Percentiles rank a stretch among this genome's conserved stretches.
These are phyloP conservation scores for Penicillium desertorum DNA, from an alignment of 495 filamentous ascomycete species.

Conservation along the genomic window DNA sequence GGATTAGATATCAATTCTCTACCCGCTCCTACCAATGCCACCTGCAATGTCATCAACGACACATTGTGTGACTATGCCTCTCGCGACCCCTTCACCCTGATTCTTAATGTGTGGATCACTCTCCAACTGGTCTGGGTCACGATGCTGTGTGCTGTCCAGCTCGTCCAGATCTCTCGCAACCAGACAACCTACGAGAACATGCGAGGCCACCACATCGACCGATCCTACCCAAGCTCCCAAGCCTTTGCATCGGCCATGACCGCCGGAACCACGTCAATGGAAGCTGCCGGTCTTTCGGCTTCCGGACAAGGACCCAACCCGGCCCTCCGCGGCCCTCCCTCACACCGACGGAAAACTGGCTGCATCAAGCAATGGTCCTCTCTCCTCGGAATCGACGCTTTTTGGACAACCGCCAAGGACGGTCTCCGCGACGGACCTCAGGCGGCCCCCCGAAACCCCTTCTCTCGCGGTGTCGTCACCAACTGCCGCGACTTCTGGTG, in stretches of 20 bases:
- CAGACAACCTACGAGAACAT: slow-evolving; percentile 97
- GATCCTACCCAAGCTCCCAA: slow-evolving; percentile 56
- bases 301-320: slow-evolving; percentile 53
- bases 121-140: slow-evolving; percentile 91
- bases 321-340: slow-evolving; percentile 39
- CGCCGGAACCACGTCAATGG: slow-evolving; percentile 63
- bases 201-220: slow-evolving; percentile 59
- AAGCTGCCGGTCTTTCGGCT: slow-evolving; percentile 66
- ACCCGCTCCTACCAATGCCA: slow-evolving; percentile 41
- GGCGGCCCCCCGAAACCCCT: slow-evolving; percentile 67
- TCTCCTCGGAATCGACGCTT: slow-evolving; percentile 85
- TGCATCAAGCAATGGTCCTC: slow-evolving; percentile 77
- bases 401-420: slow-evolving; percentile 76
- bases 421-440: slow-evolving; percentile 57
- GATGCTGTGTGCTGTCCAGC: slow-evolving; percentile 91
- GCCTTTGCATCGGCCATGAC: slow-evolving; percentile 77
- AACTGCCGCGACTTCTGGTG: slow-evolving; percentile 98
- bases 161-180: slow-evolving; percentile 84
- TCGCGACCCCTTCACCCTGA: slow-evolving; percentile 78
- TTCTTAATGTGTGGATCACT: slow-evolving; percentile 72
- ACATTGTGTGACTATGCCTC: slow-evolving; percentile 69
- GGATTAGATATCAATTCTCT: slow-evolving; percentile 55
- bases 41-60: slow-evolving; percentile 76
- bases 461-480: slow-evolving; percentile 71
- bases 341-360: slow-evolving; percentile 51